These are phyloP conservation scores for Mucor lusitanicus DNA, from an alignment of 371 early-diverging fungal genomes.

Conservation along the genomic window DNA sequence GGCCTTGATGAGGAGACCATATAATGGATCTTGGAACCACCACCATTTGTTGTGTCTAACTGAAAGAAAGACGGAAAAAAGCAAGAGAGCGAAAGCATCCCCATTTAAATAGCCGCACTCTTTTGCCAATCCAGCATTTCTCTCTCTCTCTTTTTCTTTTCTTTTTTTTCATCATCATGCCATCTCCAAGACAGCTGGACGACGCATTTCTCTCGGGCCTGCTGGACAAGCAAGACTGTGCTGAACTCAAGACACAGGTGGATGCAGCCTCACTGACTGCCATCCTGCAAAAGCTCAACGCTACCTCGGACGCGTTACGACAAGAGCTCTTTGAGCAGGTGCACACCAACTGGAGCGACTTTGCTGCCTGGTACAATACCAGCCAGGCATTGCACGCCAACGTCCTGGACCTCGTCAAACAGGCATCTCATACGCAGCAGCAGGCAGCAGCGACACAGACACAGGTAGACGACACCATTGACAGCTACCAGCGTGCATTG, in stretches of 20 bases:
- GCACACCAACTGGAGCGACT: conserved; percentile 12
- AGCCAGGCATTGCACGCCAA: conserved; percentile 10
- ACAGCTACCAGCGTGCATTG: conserved; percentile 16
- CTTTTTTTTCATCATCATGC: conserved; percentile 10
- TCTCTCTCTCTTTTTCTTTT: neutral
- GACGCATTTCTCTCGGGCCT: conserved; percentile 22
- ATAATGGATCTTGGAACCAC: conserved; percentile 38
- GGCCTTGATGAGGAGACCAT: conserved; percentile 67
- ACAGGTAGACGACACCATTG: neutral
- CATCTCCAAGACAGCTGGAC: conserved; percentile 18
- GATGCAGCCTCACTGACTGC: conserved; percentile 6
- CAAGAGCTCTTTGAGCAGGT: conserved; percentile 19
- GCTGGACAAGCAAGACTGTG: neutral
- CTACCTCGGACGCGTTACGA: conserved; percentile 19
- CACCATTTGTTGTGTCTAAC: no score
- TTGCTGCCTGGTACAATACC: conserved; percentile 10
- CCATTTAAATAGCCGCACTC: neutral
- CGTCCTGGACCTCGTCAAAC: neutral
- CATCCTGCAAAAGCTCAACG: conserved; percentile 12
- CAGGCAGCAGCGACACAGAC: neutral
- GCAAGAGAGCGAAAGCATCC: no score
- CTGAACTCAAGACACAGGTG: conserved; percentile 1
- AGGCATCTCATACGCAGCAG: neutral
- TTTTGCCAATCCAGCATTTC: no score
- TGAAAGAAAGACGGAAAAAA: no score